Evolutionary conservation across 768 basidiomycete genomes (phyloP).

Genomic region (Trametes elegans): DNA sequence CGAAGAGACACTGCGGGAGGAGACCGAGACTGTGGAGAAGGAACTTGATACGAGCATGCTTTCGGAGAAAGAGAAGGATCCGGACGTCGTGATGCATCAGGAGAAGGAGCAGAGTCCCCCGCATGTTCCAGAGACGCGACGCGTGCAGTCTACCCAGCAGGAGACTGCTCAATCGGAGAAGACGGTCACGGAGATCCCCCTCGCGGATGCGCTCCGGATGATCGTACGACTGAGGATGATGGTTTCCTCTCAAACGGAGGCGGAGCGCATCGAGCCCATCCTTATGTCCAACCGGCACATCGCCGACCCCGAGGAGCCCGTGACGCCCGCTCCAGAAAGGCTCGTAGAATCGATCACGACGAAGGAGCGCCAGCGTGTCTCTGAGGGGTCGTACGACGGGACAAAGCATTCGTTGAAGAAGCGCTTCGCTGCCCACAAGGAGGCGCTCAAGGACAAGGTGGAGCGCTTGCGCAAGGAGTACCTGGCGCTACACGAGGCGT

Average conservation of each 20-base stretch:
- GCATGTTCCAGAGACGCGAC: not conserved
- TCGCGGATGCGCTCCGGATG: slow-evolving; percentile 59
- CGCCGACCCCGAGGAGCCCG: slow-evolving; percentile 31
- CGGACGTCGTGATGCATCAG: not conserved
- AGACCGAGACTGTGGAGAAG: slow-evolving; percentile 12
- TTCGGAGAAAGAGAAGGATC: slow-evolving; percentile 1
- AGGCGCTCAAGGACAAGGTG: slow-evolving; percentile 51
- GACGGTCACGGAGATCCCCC: slow-evolving; percentile 31
- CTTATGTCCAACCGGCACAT: slow-evolving; percentile 57
- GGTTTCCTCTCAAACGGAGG: slow-evolving; percentile 54
- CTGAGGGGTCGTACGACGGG: slow-evolving; percentile 37
- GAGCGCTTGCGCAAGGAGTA: slow-evolving; percentile 64
- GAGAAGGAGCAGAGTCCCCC: not conserved
- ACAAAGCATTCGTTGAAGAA: slow-evolving; percentile 50
- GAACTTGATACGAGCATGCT: not conserved
- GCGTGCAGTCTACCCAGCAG: not conserved
- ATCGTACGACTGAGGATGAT: slow-evolving; percentile 59
- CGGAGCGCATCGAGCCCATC: slow-evolving; percentile 62
- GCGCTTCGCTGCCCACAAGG: slow-evolving; percentile 54
- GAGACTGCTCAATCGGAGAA: not conserved
- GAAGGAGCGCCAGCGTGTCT: slow-evolving; percentile 34
- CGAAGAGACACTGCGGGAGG: slow-evolving; percentile 15
- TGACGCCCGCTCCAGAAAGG: slow-evolving; percentile 31
- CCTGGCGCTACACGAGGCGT: slow-evolving; percentile 61
- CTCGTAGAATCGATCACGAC: slow-evolving; percentile 48